These are phyloP conservation scores for Begonia peltatifolia DNA, from an alignment of 306 rosid species.

Conservation along the genomic window DNA sequence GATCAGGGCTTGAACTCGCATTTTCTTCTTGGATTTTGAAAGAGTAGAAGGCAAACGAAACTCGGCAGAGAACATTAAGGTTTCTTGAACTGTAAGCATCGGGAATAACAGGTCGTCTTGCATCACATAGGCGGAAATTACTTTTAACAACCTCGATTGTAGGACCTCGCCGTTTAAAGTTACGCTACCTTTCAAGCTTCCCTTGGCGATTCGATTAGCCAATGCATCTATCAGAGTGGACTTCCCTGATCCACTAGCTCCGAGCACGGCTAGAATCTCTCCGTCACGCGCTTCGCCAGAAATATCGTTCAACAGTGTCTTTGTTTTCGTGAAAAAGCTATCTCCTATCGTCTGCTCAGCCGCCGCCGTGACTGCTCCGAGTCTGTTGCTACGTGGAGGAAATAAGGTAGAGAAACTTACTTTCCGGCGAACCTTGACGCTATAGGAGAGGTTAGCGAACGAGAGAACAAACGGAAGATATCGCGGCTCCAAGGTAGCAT, in stretches of 20 bases:
- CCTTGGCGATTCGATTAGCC: conserved; percentile 78
- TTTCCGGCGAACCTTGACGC: conserved; percentile 48
- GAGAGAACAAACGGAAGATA: conserved; percentile 61
- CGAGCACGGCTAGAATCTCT: conserved; percentile 78
- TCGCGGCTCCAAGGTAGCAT: conserved; percentile 27
- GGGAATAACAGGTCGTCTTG: conserved; percentile 93
- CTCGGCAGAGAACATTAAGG: conserved; percentile 82
- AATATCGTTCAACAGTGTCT: conserved; percentile 66
- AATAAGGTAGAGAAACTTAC: conserved; percentile 19
- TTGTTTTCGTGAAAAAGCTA: conserved; percentile 26
- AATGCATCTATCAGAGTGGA: conserved; percentile 83
- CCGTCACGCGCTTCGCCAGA: conserved; percentile 91
- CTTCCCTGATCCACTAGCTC: conserved; percentile 92
- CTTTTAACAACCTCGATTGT: conserved; percentile 62
- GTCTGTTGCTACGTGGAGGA: not conserved
- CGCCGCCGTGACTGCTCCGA: conserved; percentile 7
- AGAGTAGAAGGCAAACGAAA: conserved; percentile 66
- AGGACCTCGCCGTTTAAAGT: conserved; percentile 69
- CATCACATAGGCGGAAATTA: conserved; percentile 92
- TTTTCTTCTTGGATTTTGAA: conserved; percentile 64
- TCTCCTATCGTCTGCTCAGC: conserved; percentile 15
- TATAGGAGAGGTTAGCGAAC: conserved; percentile 62
- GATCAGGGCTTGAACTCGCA: conserved; percentile 66
- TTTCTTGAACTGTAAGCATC: conserved; percentile 92
- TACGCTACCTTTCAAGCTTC: conserved; percentile 64